Evolutionary conservation across 352 stramenopile species (phyloP).

Genomic region (Phytophthora crassamura): DNA sequence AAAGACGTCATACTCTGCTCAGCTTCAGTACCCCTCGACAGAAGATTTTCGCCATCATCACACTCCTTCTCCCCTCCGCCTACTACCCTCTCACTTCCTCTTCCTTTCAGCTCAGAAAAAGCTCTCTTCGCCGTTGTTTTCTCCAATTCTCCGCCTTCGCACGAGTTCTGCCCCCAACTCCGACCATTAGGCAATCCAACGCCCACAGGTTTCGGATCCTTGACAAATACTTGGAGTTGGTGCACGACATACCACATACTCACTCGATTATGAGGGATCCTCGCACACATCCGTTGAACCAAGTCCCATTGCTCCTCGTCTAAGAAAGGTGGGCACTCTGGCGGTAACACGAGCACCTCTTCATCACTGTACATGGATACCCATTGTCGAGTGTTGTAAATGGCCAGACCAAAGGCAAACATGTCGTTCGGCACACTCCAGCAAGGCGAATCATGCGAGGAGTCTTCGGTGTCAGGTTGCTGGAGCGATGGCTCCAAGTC

Average conservation of each 20-base stretch:
- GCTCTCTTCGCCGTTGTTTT: background rate
- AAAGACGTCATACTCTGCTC: constrained; percentile 4
- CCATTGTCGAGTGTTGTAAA: constrained; percentile 35
- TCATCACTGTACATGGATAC: constrained; percentile 24
- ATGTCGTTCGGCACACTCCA: constrained; percentile 37
- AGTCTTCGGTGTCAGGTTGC: background rate
- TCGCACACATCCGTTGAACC: constrained; percentile 34
- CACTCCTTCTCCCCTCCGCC: no score
- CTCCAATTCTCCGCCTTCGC: background rate
- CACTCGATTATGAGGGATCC: constrained; percentile 5
- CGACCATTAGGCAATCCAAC: no score
- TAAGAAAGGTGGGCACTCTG: constrained; percentile 20
- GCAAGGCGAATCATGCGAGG: background rate
- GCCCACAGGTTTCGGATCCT: no score
- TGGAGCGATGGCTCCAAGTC: constrained; percentile 6
- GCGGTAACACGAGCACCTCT: constrained; percentile 17
- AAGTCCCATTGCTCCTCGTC: constrained; percentile 32
- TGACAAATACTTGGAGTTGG: constrained; percentile 29
- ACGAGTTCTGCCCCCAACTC: no score
- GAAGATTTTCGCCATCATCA: no score
- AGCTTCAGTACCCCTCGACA: constrained; percentile 16
- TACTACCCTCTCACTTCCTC: no score
- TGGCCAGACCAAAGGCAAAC: constrained; percentile 29
- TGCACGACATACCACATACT: constrained; percentile 44
- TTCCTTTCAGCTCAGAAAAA: no score